Base-by-base conservation (phyloP, 2,329 filamentous ascomycete species). In the Plectosphaerella cucumerina region DNA sequence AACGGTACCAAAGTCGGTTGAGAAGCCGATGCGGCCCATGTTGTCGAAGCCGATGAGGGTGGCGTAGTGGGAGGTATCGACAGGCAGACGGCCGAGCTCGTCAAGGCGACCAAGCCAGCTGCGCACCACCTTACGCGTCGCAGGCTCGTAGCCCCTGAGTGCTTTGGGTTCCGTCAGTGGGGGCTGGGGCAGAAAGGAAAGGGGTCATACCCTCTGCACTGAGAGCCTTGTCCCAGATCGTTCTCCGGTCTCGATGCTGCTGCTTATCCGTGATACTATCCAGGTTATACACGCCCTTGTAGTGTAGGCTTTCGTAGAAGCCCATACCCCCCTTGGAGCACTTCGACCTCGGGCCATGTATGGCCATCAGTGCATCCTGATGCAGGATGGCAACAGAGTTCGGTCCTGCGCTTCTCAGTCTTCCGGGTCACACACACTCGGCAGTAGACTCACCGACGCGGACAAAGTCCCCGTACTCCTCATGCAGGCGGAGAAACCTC, bases 31-130 rank as follows among this genome's bases (percentile, higher is more conserved):
- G 4, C 57, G 58, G 15, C 62, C 62, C 56, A 61, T 64, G 17
- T 63, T 60, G n/a, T 65, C 61, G 43, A 65, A 65, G 2, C 60
- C 54, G 5, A 65, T 60, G 20, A 65, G 52, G 8, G 52, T 50
- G 2, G 61, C 56, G 46, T 60, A 63, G n/a, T 58, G 49, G 3
- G 61, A 54, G 1, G 58, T 58, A 18, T 64, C 48, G 43, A 64
- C 49, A 1, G 58, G 53, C 9, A 62, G 10, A 17, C 58, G 58
- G 15, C 44, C 48, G 1, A 63, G 43, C n/a, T 58, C 50, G 2
- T 45, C 52, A 9, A 62, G 10, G 18, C 58, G 57, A 14, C 44
- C 48, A 1, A 63, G 43, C 58, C 58, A 63, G 15, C 54, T 53
- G 9, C 56, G 50, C 8, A 60, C 50, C 9, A 59, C 51, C n/a